phyloP scores from a whole-genome alignment of 176 grass and related monocot species.

The Oryza brachyantha region DNA sequence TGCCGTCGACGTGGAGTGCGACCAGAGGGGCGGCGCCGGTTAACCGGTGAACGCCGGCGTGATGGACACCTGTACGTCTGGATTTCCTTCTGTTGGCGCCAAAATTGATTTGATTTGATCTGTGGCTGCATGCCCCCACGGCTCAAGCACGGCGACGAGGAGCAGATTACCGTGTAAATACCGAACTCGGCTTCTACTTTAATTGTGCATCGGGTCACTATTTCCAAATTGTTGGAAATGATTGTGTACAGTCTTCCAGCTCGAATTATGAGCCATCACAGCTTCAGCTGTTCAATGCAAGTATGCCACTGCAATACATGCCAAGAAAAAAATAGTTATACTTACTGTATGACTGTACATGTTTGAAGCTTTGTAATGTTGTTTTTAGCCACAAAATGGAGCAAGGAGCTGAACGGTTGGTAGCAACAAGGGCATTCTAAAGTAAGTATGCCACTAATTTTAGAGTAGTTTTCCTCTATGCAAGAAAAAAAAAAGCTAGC shows the following conservation, averaged over 20 bases:
- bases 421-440: background rate
- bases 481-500: background rate
- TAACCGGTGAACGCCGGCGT: background rate
- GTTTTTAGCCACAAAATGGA: background rate
- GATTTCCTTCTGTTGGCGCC: background rate
- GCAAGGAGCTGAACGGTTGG: background rate
- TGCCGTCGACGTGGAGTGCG: background rate
- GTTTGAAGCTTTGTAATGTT: background rate
- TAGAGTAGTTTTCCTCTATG: background rate
- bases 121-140: background rate
- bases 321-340: too few relatives aligned
- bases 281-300: background rate
- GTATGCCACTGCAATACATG: background rate
- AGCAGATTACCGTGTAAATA: background rate
- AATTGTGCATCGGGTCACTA: background rate
- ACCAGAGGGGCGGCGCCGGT: background rate
- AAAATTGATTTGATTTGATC: background rate
- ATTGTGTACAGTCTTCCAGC: background rate
- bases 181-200: background rate
- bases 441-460: background rate
- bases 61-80: background rate
- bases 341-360: background rate
- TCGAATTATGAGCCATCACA: background rate
- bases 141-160: background rate
- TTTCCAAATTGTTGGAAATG: slow-evolving; percentile 6